Conservation (phyloP, 805 yeast species). For the Grigorovia yakushimaensis region DNA sequence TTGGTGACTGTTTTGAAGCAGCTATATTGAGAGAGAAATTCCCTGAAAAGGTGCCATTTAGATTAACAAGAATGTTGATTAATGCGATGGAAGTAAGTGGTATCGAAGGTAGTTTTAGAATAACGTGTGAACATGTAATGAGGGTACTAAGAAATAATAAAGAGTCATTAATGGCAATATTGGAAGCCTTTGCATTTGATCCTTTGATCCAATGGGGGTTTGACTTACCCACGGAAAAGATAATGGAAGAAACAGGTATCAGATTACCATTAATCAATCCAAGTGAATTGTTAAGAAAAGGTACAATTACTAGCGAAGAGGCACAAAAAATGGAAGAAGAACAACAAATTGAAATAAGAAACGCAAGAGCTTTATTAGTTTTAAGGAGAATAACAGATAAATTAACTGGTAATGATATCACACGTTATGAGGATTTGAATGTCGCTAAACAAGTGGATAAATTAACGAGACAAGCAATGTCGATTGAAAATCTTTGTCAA, state of each 20-base stretch:
- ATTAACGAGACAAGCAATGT: slow-evolving; percentile 88
- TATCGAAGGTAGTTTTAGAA: slow-evolving; percentile 91
- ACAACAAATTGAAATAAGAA: slow-evolving; percentile 62
- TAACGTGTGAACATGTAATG: slow-evolving; percentile 96
- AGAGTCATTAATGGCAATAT: slow-evolving; percentile 92
- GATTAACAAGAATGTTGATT: slow-evolving; percentile 90
- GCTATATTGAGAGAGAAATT: slow-evolving; percentile 91
- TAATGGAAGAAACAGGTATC: slow-evolving; percentile 57
- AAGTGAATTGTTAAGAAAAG: slow-evolving; percentile 59
- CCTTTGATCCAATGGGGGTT: slow-evolving; percentile 98
- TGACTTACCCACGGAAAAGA: slow-evolving; percentile 75
- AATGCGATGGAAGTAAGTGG: slow-evolving; percentile 99
- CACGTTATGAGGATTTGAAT: slow-evolving; percentile 56
- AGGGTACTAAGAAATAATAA: slow-evolving; percentile 83
- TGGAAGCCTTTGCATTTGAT: slow-evolving; percentile 96
- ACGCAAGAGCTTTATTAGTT: slow-evolving; percentile 84
- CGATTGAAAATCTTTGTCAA: slow-evolving; percentile 89
- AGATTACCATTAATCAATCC: slow-evolving; percentile 58
- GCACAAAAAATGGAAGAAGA: slow-evolving; percentile 61
- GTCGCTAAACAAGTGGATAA: slow-evolving; percentile 88
- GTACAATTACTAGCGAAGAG: slow-evolving; percentile 68
- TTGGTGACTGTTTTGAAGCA: slow-evolving; percentile 97
- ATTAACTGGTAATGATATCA: slow-evolving; percentile 86
- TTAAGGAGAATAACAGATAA: slow-evolving; percentile 84
- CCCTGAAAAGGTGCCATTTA: slow-evolving; percentile 95